Evolutionary conservation across 2,329 filamentous ascomycete species (phyloP).

Genomic region (Zarea fungicola): DNA sequence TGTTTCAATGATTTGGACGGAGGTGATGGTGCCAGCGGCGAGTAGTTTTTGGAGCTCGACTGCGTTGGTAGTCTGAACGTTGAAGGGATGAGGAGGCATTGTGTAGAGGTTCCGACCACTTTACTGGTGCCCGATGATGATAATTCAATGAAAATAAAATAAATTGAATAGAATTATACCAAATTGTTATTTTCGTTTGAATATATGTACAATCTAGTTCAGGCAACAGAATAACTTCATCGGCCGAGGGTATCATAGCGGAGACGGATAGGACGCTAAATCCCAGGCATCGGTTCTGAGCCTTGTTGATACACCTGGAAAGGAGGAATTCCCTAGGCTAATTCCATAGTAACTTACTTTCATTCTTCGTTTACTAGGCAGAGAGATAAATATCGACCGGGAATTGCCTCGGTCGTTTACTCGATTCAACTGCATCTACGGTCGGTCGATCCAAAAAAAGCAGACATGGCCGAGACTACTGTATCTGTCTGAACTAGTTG

Average conservation of each 20-base stretch:
- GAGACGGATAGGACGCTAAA: background rate
- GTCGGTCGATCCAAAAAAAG: too few species aligned
- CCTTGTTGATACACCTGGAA: background rate
- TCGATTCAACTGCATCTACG: too few species aligned
- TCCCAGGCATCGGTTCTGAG: background rate
- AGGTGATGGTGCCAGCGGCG: slow-evolving; percentile 1
- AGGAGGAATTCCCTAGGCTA: too few species aligned
- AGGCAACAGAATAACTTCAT: slow-evolving; percentile 8
- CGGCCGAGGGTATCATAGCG: background rate
- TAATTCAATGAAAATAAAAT: too few species aligned
- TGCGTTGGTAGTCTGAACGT: slow-evolving; percentile 8
- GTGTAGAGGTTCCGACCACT: too few species aligned
- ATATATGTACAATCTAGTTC: background rate
- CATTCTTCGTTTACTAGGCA: background rate
- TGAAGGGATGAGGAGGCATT: background rate
- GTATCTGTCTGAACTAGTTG: too few species aligned
- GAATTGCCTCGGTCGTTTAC: too few species aligned
- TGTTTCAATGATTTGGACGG: slow-evolving; percentile 8
- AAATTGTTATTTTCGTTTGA: background rate
- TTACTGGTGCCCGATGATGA: too few species aligned
- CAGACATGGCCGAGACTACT: too few species aligned
- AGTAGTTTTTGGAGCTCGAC: slow-evolving; percentile 7
- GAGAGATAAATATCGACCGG: too few species aligned
- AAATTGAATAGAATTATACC: too few species aligned
- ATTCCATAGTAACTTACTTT: too few species aligned